Percentiles rank a stretch among this genome's conserved stretches.
These are phyloP conservation scores for Penicillium ucsense DNA, from an alignment of 495 filamentous ascomycete species.

Conservation along the genomic window DNA sequence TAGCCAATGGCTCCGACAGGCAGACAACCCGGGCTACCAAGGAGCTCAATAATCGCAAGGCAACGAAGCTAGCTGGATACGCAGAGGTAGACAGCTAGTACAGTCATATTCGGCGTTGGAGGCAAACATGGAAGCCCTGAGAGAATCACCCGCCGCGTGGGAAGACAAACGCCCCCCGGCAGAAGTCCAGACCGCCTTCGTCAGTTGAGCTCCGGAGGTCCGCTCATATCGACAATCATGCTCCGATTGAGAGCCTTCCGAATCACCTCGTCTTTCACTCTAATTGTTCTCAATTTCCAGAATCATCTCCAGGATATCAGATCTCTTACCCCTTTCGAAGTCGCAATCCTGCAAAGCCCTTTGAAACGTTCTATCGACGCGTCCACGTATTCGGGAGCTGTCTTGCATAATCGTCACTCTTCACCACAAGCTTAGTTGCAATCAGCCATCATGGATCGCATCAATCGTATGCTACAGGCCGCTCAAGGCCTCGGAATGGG, in stretches of 20 bases:
- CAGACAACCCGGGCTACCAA: slow-evolving; percentile 3
- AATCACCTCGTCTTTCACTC: not conserved
- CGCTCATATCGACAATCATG: slow-evolving; percentile 1
- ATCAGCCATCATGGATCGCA: slow-evolving; percentile 62
- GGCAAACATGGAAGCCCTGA: slow-evolving; percentile 9
- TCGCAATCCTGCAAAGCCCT: too few species aligned
- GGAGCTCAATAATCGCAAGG: not conserved
- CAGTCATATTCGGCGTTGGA: slow-evolving; percentile 11
- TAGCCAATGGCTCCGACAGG: not conserved
- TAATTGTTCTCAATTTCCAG: not conserved
- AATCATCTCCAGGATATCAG: too few species aligned
- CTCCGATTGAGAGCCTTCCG: not conserved
- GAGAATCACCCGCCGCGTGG: slow-evolving; percentile 18
- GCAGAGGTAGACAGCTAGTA: slow-evolving; percentile 2
- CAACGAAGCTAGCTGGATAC: slow-evolving; percentile 1
- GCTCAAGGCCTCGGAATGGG: slow-evolving; percentile 70
- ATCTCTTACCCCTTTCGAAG: too few species aligned
- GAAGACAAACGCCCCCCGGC: slow-evolving; percentile 11
- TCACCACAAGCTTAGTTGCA: slow-evolving; percentile 12
- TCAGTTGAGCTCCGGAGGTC: slow-evolving; percentile 18
- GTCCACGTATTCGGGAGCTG: slow-evolving; percentile 20
- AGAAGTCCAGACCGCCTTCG: slow-evolving; percentile 19
- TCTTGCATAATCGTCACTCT: slow-evolving; percentile 10
- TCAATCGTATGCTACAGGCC: slow-evolving; percentile 70
- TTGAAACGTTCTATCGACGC: too few species aligned